These are phyloP conservation scores for Chlamydomonas applanata DNA, from an alignment of 139 green algal species.

Conservation along the genomic window DNA sequence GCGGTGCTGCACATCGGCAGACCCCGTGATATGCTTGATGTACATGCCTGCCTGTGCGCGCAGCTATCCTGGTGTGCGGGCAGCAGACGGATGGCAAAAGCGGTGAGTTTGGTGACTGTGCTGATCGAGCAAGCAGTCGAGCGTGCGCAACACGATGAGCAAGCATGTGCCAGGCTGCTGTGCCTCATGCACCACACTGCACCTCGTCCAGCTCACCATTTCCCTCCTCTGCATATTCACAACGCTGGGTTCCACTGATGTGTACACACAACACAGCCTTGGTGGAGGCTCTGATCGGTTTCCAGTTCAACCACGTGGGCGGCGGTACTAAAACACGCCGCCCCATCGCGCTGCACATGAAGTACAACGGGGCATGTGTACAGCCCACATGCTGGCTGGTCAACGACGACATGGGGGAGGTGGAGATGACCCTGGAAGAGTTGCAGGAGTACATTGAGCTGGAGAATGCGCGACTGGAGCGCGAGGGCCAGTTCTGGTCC, in stretches of 20 bases:
- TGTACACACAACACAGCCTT: constrained; percentile 76
- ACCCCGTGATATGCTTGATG: not conserved
- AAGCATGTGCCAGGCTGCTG: too few species aligned
- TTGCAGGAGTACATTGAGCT: constrained; percentile 90
- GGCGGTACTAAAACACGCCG: constrained; percentile 94
- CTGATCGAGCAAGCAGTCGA: too few species aligned
- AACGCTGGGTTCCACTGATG: too few species aligned
- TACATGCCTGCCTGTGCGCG: not conserved
- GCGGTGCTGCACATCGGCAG: too few species aligned
- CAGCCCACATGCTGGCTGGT: constrained; percentile 88
- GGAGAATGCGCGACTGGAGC: constrained; percentile 86
- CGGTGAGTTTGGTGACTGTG: too few species aligned
- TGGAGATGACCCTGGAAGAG: constrained; percentile 82
- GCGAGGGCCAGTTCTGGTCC: constrained; percentile 83
- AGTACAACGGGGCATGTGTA: constrained; percentile 84
- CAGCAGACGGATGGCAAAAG: constrained; percentile 4
- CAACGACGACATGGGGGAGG: constrained; percentile 70
- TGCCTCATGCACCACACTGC: too few species aligned
- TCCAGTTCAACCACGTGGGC: constrained; percentile 97
- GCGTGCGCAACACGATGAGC: too few species aligned
- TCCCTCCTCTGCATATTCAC: too few species aligned
- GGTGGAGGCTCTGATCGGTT: constrained; percentile 94
- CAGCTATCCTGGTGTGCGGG: constrained; percentile 8
- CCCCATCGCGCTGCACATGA: constrained; percentile 96
- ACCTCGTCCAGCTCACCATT: too few species aligned